A percentile compares a stretch with the other conserved stretches of the same genome.
Evolutionary conservation across 2,329 filamentous ascomycete genomes (phyloP).

Genomic region (Elsinoe fawcettii): DNA sequence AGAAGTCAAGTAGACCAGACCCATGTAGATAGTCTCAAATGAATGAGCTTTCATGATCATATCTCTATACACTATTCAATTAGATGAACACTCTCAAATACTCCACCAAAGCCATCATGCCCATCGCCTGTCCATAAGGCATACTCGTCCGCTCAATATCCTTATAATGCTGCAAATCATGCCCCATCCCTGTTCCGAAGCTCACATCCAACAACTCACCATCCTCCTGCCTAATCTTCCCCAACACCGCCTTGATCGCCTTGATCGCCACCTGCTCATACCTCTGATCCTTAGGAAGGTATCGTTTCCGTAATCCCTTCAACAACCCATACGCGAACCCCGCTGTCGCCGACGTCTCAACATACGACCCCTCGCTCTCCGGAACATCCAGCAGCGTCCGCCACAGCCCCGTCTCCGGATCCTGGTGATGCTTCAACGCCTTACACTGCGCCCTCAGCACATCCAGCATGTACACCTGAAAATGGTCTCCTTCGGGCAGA

Average conservation of each 20-base stretch:
- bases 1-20: constrained; percentile 40
- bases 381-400: constrained; percentile 64
- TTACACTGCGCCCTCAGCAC: constrained; percentile 62
- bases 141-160: constrained; percentile 69
- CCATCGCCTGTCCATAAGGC: constrained; percentile 81
- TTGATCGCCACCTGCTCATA: constrained; percentile 56
- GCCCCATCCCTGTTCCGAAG: constrained; percentile 73
- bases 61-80: neutral
- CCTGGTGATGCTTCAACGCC: constrained; percentile 55
- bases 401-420: constrained; percentile 56
- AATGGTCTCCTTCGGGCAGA: constrained; percentile 50
- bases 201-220: constrained; percentile 68
- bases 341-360: constrained; percentile 69
- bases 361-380: constrained; percentile 60
- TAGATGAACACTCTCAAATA: constrained; percentile 56
- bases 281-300: constrained; percentile 48
- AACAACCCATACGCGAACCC: constrained; percentile 75
- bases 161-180: constrained; percentile 66
- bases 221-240: constrained; percentile 51
- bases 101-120: constrained; percentile 72
- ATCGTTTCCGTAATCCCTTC: constrained; percentile 63
- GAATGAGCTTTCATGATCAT: neutral
- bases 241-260: constrained; percentile 60
- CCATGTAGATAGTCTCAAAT: neutral
- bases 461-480: constrained; percentile 52